Conservation (phyloP, 768 basidiomycete genomes). For the Pleurotus salmoneostramineus region DNA sequence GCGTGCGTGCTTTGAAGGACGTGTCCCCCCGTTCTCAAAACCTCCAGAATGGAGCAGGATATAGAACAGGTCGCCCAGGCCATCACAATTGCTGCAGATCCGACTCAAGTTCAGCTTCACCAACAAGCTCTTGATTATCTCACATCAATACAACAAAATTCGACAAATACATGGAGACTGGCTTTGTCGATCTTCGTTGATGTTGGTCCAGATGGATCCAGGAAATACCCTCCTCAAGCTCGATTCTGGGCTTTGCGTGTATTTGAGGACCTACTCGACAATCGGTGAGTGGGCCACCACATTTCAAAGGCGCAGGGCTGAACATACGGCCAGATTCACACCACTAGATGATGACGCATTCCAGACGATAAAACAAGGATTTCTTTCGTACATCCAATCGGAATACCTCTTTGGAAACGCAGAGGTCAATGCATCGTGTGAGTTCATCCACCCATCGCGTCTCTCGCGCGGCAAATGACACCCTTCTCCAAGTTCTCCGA, state of each 20-base stretch:
- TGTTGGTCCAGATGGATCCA: slow-evolving; percentile 49
- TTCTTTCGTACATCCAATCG: slow-evolving; percentile 79
- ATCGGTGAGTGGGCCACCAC: slow-evolving; percentile 42
- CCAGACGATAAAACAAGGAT: slow-evolving; percentile 66
- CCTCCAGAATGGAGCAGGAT: slow-evolving; percentile 62
- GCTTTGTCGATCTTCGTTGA: slow-evolving; percentile 74
- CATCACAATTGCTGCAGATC: slow-evolving; percentile 85
- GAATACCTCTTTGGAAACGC: slow-evolving; percentile 87
- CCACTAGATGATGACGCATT: slow-evolving; percentile 69
- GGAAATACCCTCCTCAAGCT: slow-evolving; percentile 67
- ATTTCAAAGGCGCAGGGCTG: background rate
- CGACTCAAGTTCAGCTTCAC: slow-evolving; percentile 64
- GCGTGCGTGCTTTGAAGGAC: background rate
- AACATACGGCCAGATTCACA: slow-evolving; percentile 46
- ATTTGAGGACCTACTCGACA: slow-evolving; percentile 79
- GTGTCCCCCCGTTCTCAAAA: background rate
- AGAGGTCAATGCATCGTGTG: slow-evolving; percentile 79
- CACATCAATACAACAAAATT: slow-evolving; percentile 70
- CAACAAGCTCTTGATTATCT: slow-evolving; percentile 87
- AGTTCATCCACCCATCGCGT: slow-evolving; percentile 27
- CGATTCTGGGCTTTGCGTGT: slow-evolving; percentile 81
- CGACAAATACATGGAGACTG: slow-evolving; percentile 75
- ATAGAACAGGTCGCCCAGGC: slow-evolving; percentile 78
- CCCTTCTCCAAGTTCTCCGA: slow-evolving; percentile 60
- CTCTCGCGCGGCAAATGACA: slow-evolving; percentile 9